phyloP scores from a whole-genome alignment of 352 stramenopile species.

The Phytophthora capsici region DNA sequence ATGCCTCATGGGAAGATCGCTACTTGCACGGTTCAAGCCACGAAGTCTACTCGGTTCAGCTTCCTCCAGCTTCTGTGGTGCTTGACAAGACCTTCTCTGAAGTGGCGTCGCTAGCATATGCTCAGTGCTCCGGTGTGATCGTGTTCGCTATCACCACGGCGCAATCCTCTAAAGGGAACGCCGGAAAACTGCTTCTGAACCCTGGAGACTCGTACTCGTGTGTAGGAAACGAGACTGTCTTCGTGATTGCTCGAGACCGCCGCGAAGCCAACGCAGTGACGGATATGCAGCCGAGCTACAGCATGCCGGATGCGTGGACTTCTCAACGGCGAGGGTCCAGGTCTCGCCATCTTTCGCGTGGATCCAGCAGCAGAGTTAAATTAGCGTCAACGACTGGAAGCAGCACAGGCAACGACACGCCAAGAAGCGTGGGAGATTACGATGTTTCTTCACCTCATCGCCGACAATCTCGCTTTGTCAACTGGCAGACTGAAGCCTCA shows the following conservation, averaged over 20 bases:
- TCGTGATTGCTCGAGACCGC: conserved; percentile 70
- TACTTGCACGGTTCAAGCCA: conserved; percentile 78
- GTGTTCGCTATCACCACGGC: conserved; percentile 65
- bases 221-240: conserved; percentile 63
- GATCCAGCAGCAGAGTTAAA: conserved; percentile 15
- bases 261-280: conserved; percentile 35
- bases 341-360: conserved; percentile 20
- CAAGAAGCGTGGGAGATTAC: conserved; percentile 13
- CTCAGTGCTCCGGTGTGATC: conserved; percentile 72
- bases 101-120: conserved; percentile 75
- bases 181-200: conserved; percentile 68
- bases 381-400: conserved; percentile 22
- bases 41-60: conserved; percentile 76
- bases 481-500: conserved; percentile 27
- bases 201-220: conserved; percentile 78
- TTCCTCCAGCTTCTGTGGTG: conserved; percentile 57
- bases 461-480: conserved; percentile 31
- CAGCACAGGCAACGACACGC: conserved; percentile 32
- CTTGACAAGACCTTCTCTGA: conserved; percentile 79
- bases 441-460: conserved; percentile 17
- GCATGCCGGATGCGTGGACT: conserved; percentile 33
- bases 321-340: conserved; percentile 23
- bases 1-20: conserved; percentile 67
- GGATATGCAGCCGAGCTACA: conserved; percentile 15
- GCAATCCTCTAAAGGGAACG: conserved; percentile 25